phyloP scores from a whole-genome alignment of 805 yeast species.

The Ogataea kodamae region DNA sequence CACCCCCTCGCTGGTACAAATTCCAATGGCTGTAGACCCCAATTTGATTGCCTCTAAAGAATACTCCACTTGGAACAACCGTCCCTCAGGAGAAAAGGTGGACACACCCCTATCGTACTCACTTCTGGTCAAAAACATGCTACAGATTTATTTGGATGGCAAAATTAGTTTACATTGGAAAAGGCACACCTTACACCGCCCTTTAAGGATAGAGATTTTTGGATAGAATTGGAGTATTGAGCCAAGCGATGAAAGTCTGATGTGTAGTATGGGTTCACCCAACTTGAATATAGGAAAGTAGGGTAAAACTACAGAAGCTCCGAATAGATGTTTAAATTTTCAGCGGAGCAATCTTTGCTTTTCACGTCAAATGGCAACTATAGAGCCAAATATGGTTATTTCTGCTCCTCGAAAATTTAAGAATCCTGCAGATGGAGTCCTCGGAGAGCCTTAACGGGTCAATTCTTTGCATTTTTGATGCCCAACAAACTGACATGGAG shows the following conservation, averaged over 20 bases:
- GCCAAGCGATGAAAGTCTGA: too few species aligned
- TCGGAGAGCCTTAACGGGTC: neutral
- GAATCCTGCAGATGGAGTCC: neutral
- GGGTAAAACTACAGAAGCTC: slow-evolving; percentile 1
- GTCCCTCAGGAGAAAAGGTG: slow-evolving; percentile 98
- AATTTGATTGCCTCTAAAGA: slow-evolving; percentile 95
- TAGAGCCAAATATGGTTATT: neutral
- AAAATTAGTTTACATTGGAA: slow-evolving; percentile 7
- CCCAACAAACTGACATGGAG: too few species aligned
- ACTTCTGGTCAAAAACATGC: slow-evolving; percentile 97
- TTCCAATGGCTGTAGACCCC: slow-evolving; percentile 98
- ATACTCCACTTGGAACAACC: slow-evolving; percentile 96
- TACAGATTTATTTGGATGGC: slow-evolving; percentile 7
- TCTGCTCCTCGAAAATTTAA: neutral
- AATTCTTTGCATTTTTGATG: too few species aligned
- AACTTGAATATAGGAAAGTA: neutral
- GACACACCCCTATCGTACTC: slow-evolving; percentile 99
- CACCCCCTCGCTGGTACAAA: slow-evolving; percentile 92
- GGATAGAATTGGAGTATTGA: too few species aligned
- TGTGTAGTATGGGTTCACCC: too few species aligned
- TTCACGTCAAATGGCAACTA: slow-evolving; percentile 5
- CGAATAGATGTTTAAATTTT: too few species aligned
- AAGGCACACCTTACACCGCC: slow-evolving; percentile 7
- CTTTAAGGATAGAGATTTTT: too few species aligned
- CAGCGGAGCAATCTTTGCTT: slow-evolving; percentile 7